Percentiles rank a stretch among this genome's conserved stretches.
These are phyloP conservation scores for Globisporangium viniferum DNA, from an alignment of 352 stramenopile species.

Conservation along the genomic window DNA sequence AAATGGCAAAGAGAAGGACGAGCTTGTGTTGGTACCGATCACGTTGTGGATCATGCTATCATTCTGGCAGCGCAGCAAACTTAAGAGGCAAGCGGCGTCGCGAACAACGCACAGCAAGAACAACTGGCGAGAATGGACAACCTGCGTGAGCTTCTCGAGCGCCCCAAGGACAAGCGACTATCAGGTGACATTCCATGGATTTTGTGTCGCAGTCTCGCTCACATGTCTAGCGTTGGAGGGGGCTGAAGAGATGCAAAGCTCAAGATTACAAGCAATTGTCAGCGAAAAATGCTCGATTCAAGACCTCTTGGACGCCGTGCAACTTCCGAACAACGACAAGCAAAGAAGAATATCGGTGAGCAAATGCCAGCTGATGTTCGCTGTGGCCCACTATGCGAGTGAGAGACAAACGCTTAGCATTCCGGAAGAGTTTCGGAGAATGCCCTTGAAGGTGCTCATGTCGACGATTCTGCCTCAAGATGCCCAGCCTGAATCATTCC, in stretches of 20 bases:
- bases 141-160: neutral
- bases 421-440: constrained; percentile 4
- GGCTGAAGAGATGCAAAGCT: neutral
- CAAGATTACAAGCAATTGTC: constrained; percentile 2
- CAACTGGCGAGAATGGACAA: constrained; percentile 17
- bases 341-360: neutral
- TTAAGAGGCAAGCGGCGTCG: neutral
- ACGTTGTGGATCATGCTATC: constrained; percentile 18
- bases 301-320: constrained; percentile 17
- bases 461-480: constrained; percentile 5
- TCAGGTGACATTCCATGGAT: neutral
- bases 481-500: neutral
- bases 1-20: neutral
- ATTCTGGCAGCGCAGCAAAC: constrained; percentile 16
- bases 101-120: neutral
- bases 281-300: constrained; percentile 16
- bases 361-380: constrained; percentile 15
- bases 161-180: neutral
- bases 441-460: constrained; percentile 13
- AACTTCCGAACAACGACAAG: neutral
- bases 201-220: constrained; percentile 10
- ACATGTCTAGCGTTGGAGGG: neutral
- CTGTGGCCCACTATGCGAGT: too few relatives aligned
- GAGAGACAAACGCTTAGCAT: constrained; percentile 3
- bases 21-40: constrained; percentile 17